Evolutionary conservation across 352 stramenopile species (phyloP), one percentile per base, ranked within the genome.

Genomic region (Phytophthora foliorum): DNA sequence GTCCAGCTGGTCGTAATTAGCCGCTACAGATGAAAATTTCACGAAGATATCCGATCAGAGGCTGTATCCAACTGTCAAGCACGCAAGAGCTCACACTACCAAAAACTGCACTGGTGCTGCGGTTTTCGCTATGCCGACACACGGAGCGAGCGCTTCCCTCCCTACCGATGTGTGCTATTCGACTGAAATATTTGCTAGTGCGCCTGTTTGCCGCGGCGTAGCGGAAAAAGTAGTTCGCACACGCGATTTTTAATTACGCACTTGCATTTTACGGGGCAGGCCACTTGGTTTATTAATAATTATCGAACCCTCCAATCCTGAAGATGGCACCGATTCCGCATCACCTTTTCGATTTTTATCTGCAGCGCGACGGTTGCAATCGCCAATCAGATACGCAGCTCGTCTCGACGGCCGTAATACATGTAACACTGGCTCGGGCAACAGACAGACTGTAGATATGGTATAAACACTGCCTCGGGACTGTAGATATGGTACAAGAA

Each of bases 291-390:
- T n/a, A n/a, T n/a, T n/a, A n/a, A n/a, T n/a, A n/a, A n/a, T n/a
- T n/a, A n/a, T n/a, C 50, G 14, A 67, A 45, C 50, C 59, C 51
- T 54, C 49, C 59, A 55, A 67, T 67, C 60, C 29, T 54, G 41
- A 63, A 52, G 61, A 63, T 69, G 50, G 51, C 61, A 63, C 32
- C 38, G 31, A 66, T 48, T 66, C 38, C n/a, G 58, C 36, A 66
- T 53, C 58, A 31, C 41, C 54, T 42, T 25, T 36, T 34, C 21
- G 17, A 19, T 65, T 66, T 3, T 44, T 39, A 10, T 4, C 1
- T 2, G 9, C 34, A 29, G 25, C 25, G 25, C 5, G 25, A 5
- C 25, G 25, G 19, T n/a, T 45, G 17, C 39, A 24, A 24, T 45
- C 39, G 2, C n/a, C 39, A 45, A 16, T 45, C 16, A 6, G 25